Evolutionary conservation across 2,329 filamentous ascomycete genomes (phyloP), one percentile per base, ranked within the genome.

Genomic region (Cytospora mali): DNA sequence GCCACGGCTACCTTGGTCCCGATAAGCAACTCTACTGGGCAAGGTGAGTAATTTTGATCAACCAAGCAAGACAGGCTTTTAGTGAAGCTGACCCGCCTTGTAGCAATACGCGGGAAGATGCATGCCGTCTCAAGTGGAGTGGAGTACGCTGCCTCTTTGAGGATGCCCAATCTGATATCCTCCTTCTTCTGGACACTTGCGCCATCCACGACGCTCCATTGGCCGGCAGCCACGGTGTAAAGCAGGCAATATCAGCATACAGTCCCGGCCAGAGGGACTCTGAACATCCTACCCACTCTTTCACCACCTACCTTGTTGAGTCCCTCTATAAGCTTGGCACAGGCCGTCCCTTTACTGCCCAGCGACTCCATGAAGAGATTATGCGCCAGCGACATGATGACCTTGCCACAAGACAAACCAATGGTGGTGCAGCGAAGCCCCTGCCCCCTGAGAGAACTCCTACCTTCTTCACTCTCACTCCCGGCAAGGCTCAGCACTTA

Each of bases 21-120:
- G 84, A 88, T 71, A 82, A 82, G 68, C 84, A 88, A 72, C 76
- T 88, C 28, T 88, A 87, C 72, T 89, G 86, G 86, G 84, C 86
- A 62, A 84, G 84, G 86, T 89, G 79, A 77, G 85, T 80, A 28
- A 25, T 56, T 7, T 23, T n/a, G n/a, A n/a, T n/a, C n/a, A 21
- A 27, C 21, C 55, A 7, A 50, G 50, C 35, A 31, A 27, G 50
- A 16, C 10, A 29, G 16, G 10, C 29, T 39, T 62, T 56, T 62
- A 66, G 55, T 68, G n/a, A 57, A 54, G 52, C 64, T 71, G 64
- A 73, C 62, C 27, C 65, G 67, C 62, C 39, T 51, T 68, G 57
- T 71, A 88, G 86, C 75, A 84, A 85, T 73, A 66, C 79, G 51
- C 78, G 80, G 53, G 81, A 84, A 65, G 82, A 86, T 70, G 80